phyloP scores from a whole-genome alignment of 2,329 filamentous ascomycete genomes.

The Pseudocercospora ulei region DNA sequence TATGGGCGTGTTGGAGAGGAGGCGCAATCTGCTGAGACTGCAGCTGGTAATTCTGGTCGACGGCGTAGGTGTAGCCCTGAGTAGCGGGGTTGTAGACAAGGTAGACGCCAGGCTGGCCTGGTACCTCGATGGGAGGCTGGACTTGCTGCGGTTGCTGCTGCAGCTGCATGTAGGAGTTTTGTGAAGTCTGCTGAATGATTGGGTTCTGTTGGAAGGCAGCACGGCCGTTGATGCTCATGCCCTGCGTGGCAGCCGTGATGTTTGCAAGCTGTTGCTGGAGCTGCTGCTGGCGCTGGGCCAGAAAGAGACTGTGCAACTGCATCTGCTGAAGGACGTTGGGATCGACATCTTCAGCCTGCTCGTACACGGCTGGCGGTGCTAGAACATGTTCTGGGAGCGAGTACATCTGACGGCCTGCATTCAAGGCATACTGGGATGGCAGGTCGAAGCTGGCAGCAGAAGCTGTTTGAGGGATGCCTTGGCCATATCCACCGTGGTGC shows the following conservation, averaged over 20 bases:
- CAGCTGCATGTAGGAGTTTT: constrained; percentile 56
- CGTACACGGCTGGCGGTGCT: constrained; percentile 69
- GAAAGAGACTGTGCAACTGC: constrained; percentile 79
- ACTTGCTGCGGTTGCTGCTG: constrained; percentile 59
- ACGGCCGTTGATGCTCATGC: constrained; percentile 54
- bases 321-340: constrained; percentile 79
- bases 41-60: constrained; percentile 55
- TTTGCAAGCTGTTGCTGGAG: constrained; percentile 85
- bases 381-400: constrained; percentile 72
- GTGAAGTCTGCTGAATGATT: constrained; percentile 47
- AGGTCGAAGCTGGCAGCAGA: constrained; percentile 44
- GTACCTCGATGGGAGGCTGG: constrained; percentile 55
- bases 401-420: constrained; percentile 52
- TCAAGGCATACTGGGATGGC: constrained; percentile 41
- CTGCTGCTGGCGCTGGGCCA: constrained; percentile 88
- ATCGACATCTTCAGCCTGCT: constrained; percentile 66
- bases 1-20: constrained; percentile 28
- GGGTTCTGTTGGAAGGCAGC: constrained; percentile 25
- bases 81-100: constrained; percentile 77
- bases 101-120: constrained; percentile 65
- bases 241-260: constrained; percentile 71
- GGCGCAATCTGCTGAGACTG: constrained; percentile 36
- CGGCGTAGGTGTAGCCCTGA: constrained; percentile 70
- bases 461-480: constrained; percentile 50
- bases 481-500: constrained; percentile 38